A percentile compares a stretch with the other conserved stretches of the same genome.
Evolutionary conservation across 345 rosid genomes (phyloP).

Genomic region (Hibiscus mutabilis): DNA sequence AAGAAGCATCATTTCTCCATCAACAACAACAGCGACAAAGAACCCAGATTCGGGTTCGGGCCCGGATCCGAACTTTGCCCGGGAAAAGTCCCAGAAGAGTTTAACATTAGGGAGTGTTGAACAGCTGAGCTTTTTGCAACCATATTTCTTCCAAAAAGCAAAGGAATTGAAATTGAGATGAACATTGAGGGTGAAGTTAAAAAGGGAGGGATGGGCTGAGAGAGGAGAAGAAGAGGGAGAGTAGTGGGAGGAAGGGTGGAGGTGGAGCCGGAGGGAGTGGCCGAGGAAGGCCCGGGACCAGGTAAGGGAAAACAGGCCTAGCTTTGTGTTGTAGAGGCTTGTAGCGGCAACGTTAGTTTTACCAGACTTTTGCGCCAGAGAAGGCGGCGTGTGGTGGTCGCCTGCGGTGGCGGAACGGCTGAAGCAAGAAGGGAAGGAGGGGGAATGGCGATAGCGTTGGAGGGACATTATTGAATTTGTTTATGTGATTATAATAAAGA

Average conservation of each 20-base stretch:
- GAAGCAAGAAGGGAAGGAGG: constrained; percentile 40
- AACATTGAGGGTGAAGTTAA: constrained; percentile 49
- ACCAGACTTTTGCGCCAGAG: constrained; percentile 25
- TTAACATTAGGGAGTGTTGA: constrained; percentile 27
- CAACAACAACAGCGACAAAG: constrained; percentile 65
- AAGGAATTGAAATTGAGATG: constrained; percentile 64
- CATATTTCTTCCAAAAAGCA: constrained; percentile 76
- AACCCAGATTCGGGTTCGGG: constrained; percentile 79
- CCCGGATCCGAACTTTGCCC: constrained; percentile 74
- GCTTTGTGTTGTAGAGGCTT: constrained; percentile 63
- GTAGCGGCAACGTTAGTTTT: constrained; percentile 56
- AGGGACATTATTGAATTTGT: constrained; percentile 39
- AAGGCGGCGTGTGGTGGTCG: constrained; percentile 18
- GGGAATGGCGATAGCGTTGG: constrained; percentile 17
- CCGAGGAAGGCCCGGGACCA: constrained; percentile 78
- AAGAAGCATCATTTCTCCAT: constrained; percentile 56
- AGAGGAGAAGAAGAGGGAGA: constrained; percentile 25
- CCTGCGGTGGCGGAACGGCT: constrained; percentile 23
- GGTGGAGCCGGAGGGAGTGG: constrained; percentile 67
- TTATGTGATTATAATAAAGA: background rate
- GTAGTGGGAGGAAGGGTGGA: constrained; percentile 40
- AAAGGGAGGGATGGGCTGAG: constrained; percentile 36
- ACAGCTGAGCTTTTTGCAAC: constrained; percentile 42
- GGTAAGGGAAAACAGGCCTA: constrained; percentile 74
- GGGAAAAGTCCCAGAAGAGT: constrained; percentile 72